These are phyloP conservation scores for Monosporascus sp. DNA, from an alignment of 2,329 filamentous ascomycete species.

Conservation along the genomic window DNA sequence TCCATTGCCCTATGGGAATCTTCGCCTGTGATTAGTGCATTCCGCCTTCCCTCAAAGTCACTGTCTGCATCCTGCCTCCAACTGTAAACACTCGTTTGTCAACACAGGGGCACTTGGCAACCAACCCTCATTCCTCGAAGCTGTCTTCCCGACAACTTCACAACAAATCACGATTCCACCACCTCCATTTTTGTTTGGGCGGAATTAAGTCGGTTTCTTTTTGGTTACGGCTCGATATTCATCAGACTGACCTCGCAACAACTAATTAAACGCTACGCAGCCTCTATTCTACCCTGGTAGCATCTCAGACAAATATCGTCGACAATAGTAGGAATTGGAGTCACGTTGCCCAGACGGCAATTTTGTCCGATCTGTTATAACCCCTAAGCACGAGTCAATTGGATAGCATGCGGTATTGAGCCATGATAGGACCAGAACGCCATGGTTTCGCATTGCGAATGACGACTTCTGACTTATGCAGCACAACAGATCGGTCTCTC, in stretches of 20 bases:
- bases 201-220: constrained; percentile 13
- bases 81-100: constrained; percentile 26
- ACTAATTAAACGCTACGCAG: constrained; percentile 13
- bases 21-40: constrained; percentile 7
- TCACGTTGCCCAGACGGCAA: not conserved
- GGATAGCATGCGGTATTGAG: constrained; percentile 20
- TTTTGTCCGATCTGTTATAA: not conserved
- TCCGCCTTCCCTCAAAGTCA: constrained; percentile 6
- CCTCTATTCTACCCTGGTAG: constrained; percentile 8
- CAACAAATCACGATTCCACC: constrained; percentile 13
- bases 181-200: constrained; percentile 12
- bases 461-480: constrained; percentile 8
- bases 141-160: constrained; percentile 6
- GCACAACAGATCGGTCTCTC: constrained; percentile 3
- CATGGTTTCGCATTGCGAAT: constrained; percentile 19
- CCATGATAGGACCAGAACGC: constrained; percentile 19
- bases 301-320: constrained; percentile 6
- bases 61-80: constrained; percentile 18
- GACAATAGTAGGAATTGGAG: not conserved
- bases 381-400: constrained; percentile 1
- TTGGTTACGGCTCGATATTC: constrained; percentile 21
- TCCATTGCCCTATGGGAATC: constrained; percentile 8
- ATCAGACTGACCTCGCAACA: constrained; percentile 12
- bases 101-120: constrained; percentile 7
- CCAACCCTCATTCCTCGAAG: not conserved